These are phyloP conservation scores for Teratosphaeria viscida DNA, from an alignment of 2,329 filamentous ascomycete genomes.

Conservation along the genomic window DNA sequence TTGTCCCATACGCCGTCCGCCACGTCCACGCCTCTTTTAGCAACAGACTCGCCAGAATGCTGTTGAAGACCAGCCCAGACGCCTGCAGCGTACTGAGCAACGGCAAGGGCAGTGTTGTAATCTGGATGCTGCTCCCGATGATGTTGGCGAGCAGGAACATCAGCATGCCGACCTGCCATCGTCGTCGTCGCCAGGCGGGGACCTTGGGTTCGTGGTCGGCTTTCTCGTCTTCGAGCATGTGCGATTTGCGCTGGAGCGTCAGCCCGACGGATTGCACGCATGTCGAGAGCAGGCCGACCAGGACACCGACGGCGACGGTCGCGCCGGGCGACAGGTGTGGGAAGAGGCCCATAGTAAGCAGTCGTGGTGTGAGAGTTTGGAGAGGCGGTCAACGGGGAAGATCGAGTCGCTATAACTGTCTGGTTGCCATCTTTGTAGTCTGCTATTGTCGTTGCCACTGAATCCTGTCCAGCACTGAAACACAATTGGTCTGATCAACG, in stretches of 20 bases:
- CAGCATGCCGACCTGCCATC: constrained; percentile 93
- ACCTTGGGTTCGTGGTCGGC: constrained; percentile 63
- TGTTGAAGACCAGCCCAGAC: constrained; percentile 95
- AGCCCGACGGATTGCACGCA: constrained; percentile 90
- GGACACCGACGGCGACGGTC: constrained; percentile 56
- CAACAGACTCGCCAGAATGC: constrained; percentile 88
- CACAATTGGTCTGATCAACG: neutral
- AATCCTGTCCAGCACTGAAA: neutral
- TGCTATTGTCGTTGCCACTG: neutral
- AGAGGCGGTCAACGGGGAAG: neutral
- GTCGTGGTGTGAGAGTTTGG: neutral
- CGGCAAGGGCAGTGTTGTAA: constrained; percentile 86
- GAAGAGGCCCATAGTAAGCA: constrained; percentile 4
- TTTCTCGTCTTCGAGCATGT: constrained; percentile 95
- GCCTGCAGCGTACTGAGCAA: constrained; percentile 93
- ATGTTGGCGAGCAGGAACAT: constrained; percentile 96
- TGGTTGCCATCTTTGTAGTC: neutral
- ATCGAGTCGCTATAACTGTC: neutral
- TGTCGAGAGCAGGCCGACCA: constrained; percentile 87
- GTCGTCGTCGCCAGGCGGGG: constrained; percentile 76
- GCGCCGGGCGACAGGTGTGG: constrained; percentile 27
- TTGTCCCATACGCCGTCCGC: constrained; percentile 50
- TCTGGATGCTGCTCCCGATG: constrained; percentile 90
- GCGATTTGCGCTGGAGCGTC: constrained; percentile 93
- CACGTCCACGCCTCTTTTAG: constrained; percentile 87